Base-by-base conservation (phyloP, 2,329 filamentous ascomycete species). In the Fusarium armeniacum region DNA sequence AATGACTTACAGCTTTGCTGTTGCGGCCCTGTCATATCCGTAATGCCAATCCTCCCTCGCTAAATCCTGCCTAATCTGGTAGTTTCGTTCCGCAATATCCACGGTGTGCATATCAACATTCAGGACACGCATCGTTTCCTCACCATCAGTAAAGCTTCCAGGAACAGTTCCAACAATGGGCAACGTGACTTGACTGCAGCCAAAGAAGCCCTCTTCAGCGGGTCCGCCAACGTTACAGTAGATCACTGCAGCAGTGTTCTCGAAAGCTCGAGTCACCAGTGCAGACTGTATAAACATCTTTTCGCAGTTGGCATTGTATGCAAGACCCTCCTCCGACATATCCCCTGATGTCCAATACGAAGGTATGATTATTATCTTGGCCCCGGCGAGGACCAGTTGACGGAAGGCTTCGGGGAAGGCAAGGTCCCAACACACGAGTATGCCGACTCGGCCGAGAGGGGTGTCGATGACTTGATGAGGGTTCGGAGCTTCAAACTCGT, bases 361-460 rank as follows among this genome's bases (percentile, higher is more conserved):
- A 0, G 92, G 91, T 4, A 93, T 84, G 60, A 93, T 85, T 67
- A 94, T 87, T 18, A 92, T 81, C 72, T 91, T 87, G 1, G 91
- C 91, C 2, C 91, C 91, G 46, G 89, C 83, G 1, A 85, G 82
- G 28, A 93, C 87, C 59, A 94, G 84, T 74, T 90, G 89, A 9
- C 91, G 83, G 76, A 92, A 93, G 0, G 91, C 91, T 78, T 94
- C 92, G 1, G 92, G 91, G 69, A 94, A 94, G 2, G 91, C 90
- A 5, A 93, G 78, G 75, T 94, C 92, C 92, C 92, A 94, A 82
- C 92, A 94, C 18, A 91, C 89, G 51, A 90, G 83, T 78, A 90
- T 75, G 1, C 92, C 91, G 2, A 91, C 88, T 22, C 75, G 73
- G 1, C 78, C 78, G 59, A 77, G 72, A 6, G 91, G 90, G 7